Conservation (phyloP, 768 basidiomycete genomes). For the Albatrellus ellisii region DNA sequence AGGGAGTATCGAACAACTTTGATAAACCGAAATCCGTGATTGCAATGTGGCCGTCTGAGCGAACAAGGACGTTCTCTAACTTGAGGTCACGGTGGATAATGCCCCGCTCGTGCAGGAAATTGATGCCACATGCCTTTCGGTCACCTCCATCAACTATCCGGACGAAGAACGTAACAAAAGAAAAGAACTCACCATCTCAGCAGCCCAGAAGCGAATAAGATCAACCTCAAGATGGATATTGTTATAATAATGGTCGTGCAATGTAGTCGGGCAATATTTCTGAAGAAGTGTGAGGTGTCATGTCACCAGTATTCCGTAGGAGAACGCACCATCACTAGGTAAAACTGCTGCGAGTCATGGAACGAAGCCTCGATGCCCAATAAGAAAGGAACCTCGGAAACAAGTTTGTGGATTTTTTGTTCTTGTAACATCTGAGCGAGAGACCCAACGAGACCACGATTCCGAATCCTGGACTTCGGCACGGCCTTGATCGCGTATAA, state of each 20-base stretch:
- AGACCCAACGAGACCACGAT: not conserved
- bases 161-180: not conserved
- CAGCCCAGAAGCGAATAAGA: constrained; percentile 23
- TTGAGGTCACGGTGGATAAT: constrained; percentile 96
- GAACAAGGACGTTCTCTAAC: constrained; percentile 85
- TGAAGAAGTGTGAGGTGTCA: constrained; percentile 4
- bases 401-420: constrained; percentile 5
- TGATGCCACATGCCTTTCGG: constrained; percentile 40
- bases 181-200: constrained; percentile 21
- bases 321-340: constrained; percentile 15
- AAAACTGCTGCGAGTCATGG: constrained; percentile 14
- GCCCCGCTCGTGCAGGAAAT: constrained; percentile 80
- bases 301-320: not conserved
- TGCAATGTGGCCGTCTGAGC: constrained; percentile 81
- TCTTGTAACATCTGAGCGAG: constrained; percentile 5
- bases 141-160: not conserved
- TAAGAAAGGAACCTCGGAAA: constrained; percentile 9
- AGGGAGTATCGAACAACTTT: constrained; percentile 2
- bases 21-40: constrained; percentile 74
- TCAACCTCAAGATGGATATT: constrained; percentile 1
- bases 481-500: constrained; percentile 15
- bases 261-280: constrained; percentile 14
- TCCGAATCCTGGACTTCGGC: constrained; percentile 6
- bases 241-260: constrained; percentile 5
- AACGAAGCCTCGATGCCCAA: constrained; percentile 17